A percentile compares a stretch with the other conserved stretches of the same genome.
Evolutionary conservation across 768 basidiomycete species (phyloP).

Genomic region (Kwoniella sp.): DNA sequence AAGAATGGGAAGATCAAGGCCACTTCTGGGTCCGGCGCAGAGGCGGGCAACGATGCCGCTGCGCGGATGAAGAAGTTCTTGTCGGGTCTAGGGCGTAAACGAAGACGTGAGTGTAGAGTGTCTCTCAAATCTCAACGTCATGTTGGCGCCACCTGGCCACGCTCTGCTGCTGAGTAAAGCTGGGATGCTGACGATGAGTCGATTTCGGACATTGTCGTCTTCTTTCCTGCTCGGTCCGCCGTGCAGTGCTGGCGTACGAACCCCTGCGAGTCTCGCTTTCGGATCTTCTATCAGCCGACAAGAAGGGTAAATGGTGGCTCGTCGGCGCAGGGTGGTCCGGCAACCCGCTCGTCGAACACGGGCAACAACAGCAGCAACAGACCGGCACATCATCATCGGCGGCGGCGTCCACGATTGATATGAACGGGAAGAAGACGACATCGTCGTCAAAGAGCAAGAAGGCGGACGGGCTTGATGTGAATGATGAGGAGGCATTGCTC

Average conservation of each 20-base stretch:
- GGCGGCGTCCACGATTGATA: slow-evolving; percentile 3
- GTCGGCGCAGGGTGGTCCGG: slow-evolving; percentile 96
- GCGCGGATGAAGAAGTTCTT: slow-evolving; percentile 89
- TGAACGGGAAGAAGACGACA: slow-evolving; percentile 40
- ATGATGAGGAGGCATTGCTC: slow-evolving; percentile 60
- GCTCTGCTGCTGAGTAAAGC: slow-evolving; percentile 3
- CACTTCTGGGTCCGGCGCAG: slow-evolving; percentile 60
- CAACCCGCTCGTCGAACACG: slow-evolving; percentile 75
- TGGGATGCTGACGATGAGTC: neutral
- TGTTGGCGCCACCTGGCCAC: too few species aligned
- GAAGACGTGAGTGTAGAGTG: slow-evolving; percentile 62
- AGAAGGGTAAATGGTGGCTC: slow-evolving; percentile 97
- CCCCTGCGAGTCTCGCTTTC: slow-evolving; percentile 79
- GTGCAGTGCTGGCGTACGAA: slow-evolving; percentile 75
- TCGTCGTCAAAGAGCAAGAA: slow-evolving; percentile 30
- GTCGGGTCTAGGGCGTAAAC: slow-evolving; percentile 71
- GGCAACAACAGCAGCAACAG: slow-evolving; percentile 30
- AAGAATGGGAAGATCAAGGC: slow-evolving; percentile 82
- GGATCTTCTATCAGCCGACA: slow-evolving; percentile 82
- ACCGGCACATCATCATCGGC: slow-evolving; percentile 12
- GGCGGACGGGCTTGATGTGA: slow-evolving; percentile 46
- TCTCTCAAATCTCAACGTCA: neutral
- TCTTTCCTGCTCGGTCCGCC: too few species aligned
- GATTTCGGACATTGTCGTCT: neutral
- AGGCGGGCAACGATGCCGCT: slow-evolving; percentile 75